Conservation (phyloP, 768 basidiomycete species). For the Macrolepiota fuliginosa region DNA sequence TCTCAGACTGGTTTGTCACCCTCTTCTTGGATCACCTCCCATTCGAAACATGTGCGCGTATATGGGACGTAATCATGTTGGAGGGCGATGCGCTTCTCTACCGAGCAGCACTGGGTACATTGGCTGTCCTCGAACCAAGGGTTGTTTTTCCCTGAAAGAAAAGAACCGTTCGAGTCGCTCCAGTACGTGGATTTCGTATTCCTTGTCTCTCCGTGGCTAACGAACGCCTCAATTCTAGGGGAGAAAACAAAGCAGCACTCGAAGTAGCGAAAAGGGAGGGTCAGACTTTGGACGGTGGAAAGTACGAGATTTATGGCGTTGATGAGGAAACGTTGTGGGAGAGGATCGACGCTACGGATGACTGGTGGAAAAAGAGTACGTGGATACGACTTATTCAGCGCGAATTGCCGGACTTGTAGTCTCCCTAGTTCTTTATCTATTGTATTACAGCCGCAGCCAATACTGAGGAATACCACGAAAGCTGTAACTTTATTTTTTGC, state of each 20-base stretch:
- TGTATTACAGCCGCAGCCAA: no score
- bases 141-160: slow-evolving; percentile 83
- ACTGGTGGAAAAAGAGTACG: slow-evolving; percentile 93
- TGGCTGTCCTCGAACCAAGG: slow-evolving; percentile 83
- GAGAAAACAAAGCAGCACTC: slow-evolving; percentile 78
- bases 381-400: slow-evolving; percentile 81
- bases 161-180: slow-evolving; percentile 73
- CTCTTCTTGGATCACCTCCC: slow-evolving; percentile 86
- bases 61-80: slow-evolving; percentile 86
- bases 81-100: slow-evolving; percentile 92
- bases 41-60: slow-evolving; percentile 85
- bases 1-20: slow-evolving; percentile 78
- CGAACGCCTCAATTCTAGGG: slow-evolving; percentile 40
- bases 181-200: slow-evolving; percentile 41
- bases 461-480: neutral
- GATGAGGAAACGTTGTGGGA: slow-evolving; percentile 88
- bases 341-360: slow-evolving; percentile 75
- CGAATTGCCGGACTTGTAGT: slow-evolving; percentile 77
- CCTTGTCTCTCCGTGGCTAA: slow-evolving; percentile 7
- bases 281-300: slow-evolving; percentile 58
- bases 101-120: slow-evolving; percentile 77
- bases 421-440: neutral
- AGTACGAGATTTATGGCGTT: slow-evolving; percentile 84
- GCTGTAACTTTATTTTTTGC: no score
- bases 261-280: slow-evolving; percentile 81